Conservation (phyloP, 495 filamentous ascomycete species). For the Thermothielavioides terrestris region DNA sequence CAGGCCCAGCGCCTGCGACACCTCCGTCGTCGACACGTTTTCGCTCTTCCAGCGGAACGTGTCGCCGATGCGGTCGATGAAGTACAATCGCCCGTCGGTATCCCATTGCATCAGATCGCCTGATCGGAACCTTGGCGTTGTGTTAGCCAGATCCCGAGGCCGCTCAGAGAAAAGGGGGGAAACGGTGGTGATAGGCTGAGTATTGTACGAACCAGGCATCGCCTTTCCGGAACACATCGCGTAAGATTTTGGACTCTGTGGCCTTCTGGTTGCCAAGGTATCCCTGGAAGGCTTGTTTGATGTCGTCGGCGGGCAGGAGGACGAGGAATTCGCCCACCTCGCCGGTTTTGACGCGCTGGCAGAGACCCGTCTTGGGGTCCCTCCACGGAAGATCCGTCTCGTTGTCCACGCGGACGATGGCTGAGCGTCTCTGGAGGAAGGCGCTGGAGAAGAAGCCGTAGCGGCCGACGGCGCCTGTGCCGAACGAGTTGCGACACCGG, state of each 20-base stretch:
- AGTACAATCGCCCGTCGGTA: conserved; percentile 65
- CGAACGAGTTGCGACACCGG: conserved; percentile 59
- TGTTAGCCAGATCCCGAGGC: background rate
- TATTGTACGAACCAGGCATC: conserved; percentile 60
- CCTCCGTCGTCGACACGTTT: conserved; percentile 82
- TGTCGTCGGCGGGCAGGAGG: conserved; percentile 55
- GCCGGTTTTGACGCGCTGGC: conserved; percentile 49
- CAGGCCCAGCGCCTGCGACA: conserved; percentile 57
- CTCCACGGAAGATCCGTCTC: conserved; percentile 63
- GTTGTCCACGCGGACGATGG: conserved; percentile 64
- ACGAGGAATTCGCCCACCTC: conserved; percentile 75
- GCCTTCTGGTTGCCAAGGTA: conserved; percentile 72
- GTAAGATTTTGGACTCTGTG: conserved; percentile 68
- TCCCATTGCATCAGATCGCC: conserved; percentile 77
- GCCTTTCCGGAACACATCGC: conserved; percentile 67
- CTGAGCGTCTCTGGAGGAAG: conserved; percentile 38
- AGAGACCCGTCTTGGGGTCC: conserved; percentile 64
- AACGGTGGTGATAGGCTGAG: no score
- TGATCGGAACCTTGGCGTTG: conserved; percentile 51
- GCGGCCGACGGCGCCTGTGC: conserved; percentile 71
- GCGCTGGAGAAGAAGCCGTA: conserved; percentile 53
- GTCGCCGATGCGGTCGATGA: conserved; percentile 84
- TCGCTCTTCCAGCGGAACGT: conserved; percentile 97
- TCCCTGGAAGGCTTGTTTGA: conserved; percentile 63
- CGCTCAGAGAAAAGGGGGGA: background rate